Conservation (phyloP, 768 basidiomycete species). For the Phylloporus rhodoxanthus region DNA sequence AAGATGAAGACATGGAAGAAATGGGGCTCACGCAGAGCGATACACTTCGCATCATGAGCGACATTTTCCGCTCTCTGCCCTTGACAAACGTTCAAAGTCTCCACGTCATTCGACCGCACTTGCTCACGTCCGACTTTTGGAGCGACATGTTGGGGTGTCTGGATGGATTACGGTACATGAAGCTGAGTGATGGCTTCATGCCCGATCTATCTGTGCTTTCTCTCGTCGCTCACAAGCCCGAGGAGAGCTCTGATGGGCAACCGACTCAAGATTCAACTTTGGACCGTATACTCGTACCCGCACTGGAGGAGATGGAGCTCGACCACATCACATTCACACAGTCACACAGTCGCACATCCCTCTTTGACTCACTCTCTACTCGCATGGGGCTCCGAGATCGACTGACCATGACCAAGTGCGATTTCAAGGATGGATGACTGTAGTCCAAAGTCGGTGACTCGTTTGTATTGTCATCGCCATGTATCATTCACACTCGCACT, state of each 20-base stretch:
- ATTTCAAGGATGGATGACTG: too few relatives aligned
- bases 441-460: too few relatives aligned
- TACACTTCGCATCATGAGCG: too few relatives aligned
- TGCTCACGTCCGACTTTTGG: neutral
- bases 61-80: neutral
- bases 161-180: neutral
- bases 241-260: neutral
- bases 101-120: neutral
- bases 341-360: neutral
- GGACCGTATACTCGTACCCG: neutral
- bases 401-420: too few relatives aligned
- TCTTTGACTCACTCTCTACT: neutral
- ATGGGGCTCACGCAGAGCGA: too few relatives aligned
- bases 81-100: neutral
- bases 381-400: neutral
- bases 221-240: too few relatives aligned
- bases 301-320: neutral
- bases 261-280: neutral
- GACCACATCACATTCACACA: neutral
- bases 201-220: neutral
- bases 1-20: too few relatives aligned
- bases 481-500: too few relatives aligned
- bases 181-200: neutral
- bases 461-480: too few relatives aligned
- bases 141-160: neutral